These are phyloP conservation scores for Tetradesmus lagerheimii DNA, from an alignment of 139 green algal species.

Conservation along the genomic window DNA sequence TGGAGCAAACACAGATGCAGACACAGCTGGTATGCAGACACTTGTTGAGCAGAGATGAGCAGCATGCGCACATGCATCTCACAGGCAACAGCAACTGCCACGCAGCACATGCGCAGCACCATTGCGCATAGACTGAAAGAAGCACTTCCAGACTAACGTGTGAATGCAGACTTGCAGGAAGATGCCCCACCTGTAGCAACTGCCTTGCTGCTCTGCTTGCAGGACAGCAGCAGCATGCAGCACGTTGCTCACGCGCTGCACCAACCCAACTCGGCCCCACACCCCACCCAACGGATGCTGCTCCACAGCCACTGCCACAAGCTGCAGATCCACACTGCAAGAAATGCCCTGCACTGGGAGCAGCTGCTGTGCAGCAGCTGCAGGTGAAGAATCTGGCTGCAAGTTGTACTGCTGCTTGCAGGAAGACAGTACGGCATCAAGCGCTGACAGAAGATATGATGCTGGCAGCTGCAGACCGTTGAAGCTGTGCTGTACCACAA, in stretches of 20 bases:
- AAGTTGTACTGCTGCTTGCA: neutral
- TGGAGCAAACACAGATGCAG: too few species aligned
- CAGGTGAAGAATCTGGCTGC: neutral
- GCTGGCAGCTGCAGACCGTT: neutral
- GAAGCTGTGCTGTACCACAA: neutral
- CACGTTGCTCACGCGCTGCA: neutral
- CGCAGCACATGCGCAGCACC: neutral
- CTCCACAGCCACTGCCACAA: neutral
- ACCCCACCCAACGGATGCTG: neutral
- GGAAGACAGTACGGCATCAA: neutral
- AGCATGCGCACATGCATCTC: too few species aligned
- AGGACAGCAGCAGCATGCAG: neutral
- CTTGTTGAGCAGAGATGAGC: too few species aligned
- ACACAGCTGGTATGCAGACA: too few species aligned
- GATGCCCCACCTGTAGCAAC: neutral
- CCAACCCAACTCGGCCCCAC: neutral
- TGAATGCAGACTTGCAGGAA: neutral
- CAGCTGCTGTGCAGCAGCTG: neutral
- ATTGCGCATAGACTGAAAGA: neutral
- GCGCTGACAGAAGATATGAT: neutral
- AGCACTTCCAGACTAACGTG: neutral
- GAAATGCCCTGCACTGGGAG: neutral
- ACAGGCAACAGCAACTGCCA: too few species aligned
- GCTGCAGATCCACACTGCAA: neutral
- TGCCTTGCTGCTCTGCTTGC: neutral